A percentile compares a stretch with the other conserved stretches of the same genome.
phyloP scores from a whole-genome alignment of 352 stramenopile genomes.

The Blastocystis hominis region DNA sequence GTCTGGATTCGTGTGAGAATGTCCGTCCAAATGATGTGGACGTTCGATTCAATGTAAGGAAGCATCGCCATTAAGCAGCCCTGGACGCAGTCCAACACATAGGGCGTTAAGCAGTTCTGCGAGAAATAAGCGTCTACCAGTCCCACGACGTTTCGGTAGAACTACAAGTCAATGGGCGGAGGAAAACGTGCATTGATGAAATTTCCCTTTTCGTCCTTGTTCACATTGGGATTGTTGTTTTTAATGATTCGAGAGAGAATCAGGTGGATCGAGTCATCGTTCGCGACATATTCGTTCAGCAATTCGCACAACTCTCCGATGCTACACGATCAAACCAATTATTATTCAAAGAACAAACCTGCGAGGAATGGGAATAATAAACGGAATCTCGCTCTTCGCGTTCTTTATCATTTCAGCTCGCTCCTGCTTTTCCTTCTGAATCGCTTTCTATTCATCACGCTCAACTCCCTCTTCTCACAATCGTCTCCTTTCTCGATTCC shows the following conservation, averaged over 20 bases:
- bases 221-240: constrained; percentile 39
- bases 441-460: neutral
- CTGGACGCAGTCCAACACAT: constrained; percentile 43
- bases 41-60: neutral
- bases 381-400: constrained; percentile 43
- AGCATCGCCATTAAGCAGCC: neutral
- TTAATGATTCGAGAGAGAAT: constrained; percentile 28
- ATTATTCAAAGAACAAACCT: neutral
- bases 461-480: neutral
- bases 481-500: constrained; percentile 10
- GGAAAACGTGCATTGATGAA: constrained; percentile 18
- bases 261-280: constrained; percentile 30
- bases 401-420: constrained; percentile 1
- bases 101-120: neutral
- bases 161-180: neutral
- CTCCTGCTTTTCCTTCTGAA: constrained; percentile 42
- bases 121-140: neutral
- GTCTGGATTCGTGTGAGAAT: neutral
- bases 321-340: neutral
- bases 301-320: constrained; percentile 5
- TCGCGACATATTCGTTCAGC: constrained; percentile 13
- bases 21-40: constrained; percentile 5
- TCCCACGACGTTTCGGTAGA: constrained; percentile 21
- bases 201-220: neutral
- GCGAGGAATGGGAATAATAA: constrained; percentile 17